Evolutionary conservation across 2,329 filamentous ascomycete species (phyloP), one percentile per base, ranked within the genome.

Genomic region (Emericellopsis cladophorae): DNA sequence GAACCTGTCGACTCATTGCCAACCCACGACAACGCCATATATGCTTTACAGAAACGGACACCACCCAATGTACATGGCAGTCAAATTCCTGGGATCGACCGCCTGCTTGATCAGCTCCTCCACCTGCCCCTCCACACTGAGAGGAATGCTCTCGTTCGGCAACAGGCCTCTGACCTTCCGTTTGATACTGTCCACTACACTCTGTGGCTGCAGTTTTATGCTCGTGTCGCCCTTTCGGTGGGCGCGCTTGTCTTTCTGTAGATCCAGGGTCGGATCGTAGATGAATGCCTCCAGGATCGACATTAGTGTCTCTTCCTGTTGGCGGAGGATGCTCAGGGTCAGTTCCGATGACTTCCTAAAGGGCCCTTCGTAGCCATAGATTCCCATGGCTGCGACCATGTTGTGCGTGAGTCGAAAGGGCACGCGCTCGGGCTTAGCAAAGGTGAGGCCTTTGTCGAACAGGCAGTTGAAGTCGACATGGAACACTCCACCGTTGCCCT

Each of bases 391-490:
- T 48, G 94, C 86, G 31, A 93, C 78, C 90, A 98, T 96, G 62
- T 98, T 98, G 69, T 95, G 90, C 4, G 92, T 98, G 34, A 98
- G 72, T 14, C 93, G 84, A 70, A 98, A 99, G 2, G 92, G 93
- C 1, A 98, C 92, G 24, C 84, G 72, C 61, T 99, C 92, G 0
- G 92, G 90, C 59, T 93, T 94, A 46, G 88, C 82, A 56, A 98
- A 96, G 0, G 89, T 95, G 33, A 90, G 74, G 2, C 92, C 92
- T 55, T 98, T 98, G 67, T 98, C 93, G 58, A 99, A 99, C 5
- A 98, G 78, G 60, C 93, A 98, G 64, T 98, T 98, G 72, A 99
- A 98, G 63, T 98, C 92, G 36, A 99, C 93, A 61, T 99, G 92
- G 61, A 98, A 85, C 3, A 94, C 80, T 40, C 90, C 90, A 36